These are phyloP conservation scores for Cryptosporidium bovis DNA, from an alignment of 169 alveolate genomes.

Conservation along the genomic window DNA sequence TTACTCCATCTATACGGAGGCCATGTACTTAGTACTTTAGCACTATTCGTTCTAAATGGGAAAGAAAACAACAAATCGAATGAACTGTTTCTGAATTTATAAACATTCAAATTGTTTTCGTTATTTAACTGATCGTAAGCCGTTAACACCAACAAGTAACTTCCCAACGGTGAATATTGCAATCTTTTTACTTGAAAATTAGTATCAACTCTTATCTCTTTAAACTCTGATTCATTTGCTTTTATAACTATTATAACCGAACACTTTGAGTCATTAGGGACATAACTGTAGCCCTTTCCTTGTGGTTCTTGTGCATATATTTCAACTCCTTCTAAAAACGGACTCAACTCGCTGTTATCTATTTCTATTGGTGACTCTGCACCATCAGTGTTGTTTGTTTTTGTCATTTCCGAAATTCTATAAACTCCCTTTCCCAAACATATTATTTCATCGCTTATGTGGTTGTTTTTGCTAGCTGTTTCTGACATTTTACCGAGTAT, in stretches of 20 bases:
- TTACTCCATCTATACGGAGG: constrained; percentile 75
- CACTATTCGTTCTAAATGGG: constrained; percentile 67
- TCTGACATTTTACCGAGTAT: too few species aligned
- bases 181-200: constrained; percentile 30
- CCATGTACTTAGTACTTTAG: constrained; percentile 69
- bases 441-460: constrained; percentile 32
- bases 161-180: constrained; percentile 70
- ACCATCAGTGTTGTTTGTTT: background rate
- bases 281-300: constrained; percentile 64
- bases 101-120: constrained; percentile 33
- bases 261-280: constrained; percentile 33
- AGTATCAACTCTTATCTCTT: background rate
- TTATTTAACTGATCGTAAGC: constrained; percentile 38
- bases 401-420: constrained; percentile 30
- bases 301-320: constrained; percentile 70
- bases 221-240: background rate
- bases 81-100: constrained; percentile 8
- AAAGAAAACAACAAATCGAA: constrained; percentile 18
- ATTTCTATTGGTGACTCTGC: constrained; percentile 1
- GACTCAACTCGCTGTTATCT: background rate
- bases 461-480: too few species aligned
- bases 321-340: constrained; percentile 69
- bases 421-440: constrained; percentile 67
- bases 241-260: constrained; percentile 15
- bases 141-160: constrained; percentile 47